Percentiles rank a stretch among this genome's conserved stretches.
phyloP scores from a whole-genome alignment of 2,329 filamentous ascomycete genomes.

The Trichoderma simmonsii region DNA sequence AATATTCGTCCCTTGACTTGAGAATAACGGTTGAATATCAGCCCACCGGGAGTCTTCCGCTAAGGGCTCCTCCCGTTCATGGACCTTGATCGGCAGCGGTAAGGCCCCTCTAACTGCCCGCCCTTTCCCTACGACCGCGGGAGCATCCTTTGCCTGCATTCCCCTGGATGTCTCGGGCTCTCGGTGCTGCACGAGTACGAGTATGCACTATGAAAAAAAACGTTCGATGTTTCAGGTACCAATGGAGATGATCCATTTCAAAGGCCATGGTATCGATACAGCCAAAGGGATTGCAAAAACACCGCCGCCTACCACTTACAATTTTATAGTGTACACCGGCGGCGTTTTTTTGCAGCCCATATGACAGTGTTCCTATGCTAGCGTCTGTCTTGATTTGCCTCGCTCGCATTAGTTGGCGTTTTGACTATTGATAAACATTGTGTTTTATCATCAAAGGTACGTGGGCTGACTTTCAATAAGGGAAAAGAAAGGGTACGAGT shows the following conservation, averaged over 20 bases:
- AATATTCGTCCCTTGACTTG: not conserved
- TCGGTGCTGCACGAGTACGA: not conserved
- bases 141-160: not conserved
- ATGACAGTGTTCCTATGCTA: not conserved
- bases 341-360: too few species aligned
- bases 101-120: not conserved
- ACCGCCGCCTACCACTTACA: too few species aligned
- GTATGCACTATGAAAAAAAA: not conserved
- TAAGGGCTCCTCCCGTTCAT: not conserved
- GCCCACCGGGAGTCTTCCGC: not conserved
- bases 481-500: not conserved
- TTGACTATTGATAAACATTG: not conserved
- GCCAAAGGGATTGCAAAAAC: not conserved
- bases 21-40: not conserved
- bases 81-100: not conserved
- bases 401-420: not conserved
- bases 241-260: not conserved
- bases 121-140: not conserved
- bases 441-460: not conserved
- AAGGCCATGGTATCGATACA: not conserved
- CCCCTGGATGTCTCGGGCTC: conserved; percentile 9
- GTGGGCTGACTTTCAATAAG: not conserved
- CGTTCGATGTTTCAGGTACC: not conserved
- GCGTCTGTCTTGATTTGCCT: not conserved
- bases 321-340: too few species aligned